phyloP scores from a whole-genome alignment of 106 monocot species.

The Allium fistulosum region DNA sequence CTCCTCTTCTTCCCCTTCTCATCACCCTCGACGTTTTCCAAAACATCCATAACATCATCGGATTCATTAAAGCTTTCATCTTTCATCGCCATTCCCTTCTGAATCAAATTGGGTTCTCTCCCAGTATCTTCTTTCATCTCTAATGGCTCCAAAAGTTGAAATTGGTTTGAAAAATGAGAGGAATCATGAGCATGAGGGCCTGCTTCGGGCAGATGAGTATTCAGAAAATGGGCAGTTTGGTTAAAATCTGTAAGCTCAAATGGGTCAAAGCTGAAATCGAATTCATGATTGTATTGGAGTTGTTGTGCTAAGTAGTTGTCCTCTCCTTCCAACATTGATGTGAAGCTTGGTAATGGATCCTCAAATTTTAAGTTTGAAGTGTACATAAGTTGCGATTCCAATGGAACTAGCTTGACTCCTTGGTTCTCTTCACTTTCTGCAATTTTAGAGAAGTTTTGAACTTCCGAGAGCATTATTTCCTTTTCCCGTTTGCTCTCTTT shows the following conservation, averaged over 20 bases:
- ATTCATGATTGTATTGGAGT: background rate
- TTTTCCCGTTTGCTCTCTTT: background rate
- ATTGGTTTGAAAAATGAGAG: background rate
- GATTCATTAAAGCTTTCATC: too few species aligned
- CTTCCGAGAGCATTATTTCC: background rate
- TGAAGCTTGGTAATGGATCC: background rate
- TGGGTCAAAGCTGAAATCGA: background rate
- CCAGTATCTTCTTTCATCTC: background rate
- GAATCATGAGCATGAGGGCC: background rate
- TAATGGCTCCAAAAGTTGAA: background rate
- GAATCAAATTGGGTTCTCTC: background rate
- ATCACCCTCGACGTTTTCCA: background rate
- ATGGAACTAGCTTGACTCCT: background rate
- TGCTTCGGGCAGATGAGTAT: background rate
- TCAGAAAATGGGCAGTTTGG: background rate
- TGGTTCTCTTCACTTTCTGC: background rate
- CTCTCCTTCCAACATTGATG: background rate
- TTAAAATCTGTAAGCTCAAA: background rate
- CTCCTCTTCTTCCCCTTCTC: conserved; percentile 18
- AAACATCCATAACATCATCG: background rate
- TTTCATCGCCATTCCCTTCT: background rate
- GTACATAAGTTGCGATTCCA: background rate
- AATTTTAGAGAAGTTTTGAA: background rate
- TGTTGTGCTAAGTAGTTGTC: background rate
- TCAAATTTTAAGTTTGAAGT: background rate